These are phyloP conservation scores for Calvatia gigantea DNA, from an alignment of 768 basidiomycete species.

Conservation along the genomic window DNA sequence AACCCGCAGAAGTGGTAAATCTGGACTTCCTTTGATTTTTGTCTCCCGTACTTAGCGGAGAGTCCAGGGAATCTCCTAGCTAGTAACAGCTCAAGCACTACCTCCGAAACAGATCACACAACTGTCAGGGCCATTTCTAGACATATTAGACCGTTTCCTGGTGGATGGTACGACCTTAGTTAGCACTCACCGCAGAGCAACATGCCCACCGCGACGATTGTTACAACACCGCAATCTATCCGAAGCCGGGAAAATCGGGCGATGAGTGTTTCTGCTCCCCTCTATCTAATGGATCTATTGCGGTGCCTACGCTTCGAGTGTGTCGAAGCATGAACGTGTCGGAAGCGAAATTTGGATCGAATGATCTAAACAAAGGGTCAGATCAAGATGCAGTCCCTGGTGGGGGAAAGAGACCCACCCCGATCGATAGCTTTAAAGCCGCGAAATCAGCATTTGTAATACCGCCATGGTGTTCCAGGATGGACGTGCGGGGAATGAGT, in stretches of 20 bases:
- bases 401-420: neutral
- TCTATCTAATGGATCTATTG: neutral
- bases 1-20: neutral
- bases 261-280: neutral
- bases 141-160: neutral
- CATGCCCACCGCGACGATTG: neutral
- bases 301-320: neutral
- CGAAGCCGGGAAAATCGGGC: neutral
- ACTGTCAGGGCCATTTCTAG: neutral
- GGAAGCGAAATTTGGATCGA: neutral
- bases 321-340: neutral
- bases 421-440: neutral
- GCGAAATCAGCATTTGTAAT: neutral
- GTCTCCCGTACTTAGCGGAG: conserved; percentile 3
- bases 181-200: neutral
- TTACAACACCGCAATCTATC: neutral
- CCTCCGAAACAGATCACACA: too few relatives aligned
- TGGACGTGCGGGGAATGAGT: neutral
- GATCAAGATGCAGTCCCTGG: too few relatives aligned
- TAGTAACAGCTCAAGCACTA: neutral
- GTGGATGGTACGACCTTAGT: neutral
- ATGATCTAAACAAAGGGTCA: neutral
- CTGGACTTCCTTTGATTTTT: neutral
- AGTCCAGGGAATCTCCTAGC: neutral
- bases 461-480: neutral